Base-by-base conservation (phyloP, 345 rosid genomes). In the Iberis pinnata region DNA sequence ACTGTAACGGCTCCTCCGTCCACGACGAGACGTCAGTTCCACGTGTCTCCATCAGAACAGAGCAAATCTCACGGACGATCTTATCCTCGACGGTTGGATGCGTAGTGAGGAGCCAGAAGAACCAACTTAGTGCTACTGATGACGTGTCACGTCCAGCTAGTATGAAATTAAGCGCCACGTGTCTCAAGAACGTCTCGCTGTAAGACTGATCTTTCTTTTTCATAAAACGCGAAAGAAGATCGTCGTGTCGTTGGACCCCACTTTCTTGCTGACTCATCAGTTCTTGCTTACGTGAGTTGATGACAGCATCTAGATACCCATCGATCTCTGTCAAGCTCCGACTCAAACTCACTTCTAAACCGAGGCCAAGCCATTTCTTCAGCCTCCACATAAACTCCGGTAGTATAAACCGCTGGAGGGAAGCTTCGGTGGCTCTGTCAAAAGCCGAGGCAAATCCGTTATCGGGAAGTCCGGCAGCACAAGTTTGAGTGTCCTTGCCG, bases 91-190 rank as follows among this genome's bases (percentile, higher is more conserved):
- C 78, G 0, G 60, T 31, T 7, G 95, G 89, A 42, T 87, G 81
- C 45, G 84, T 77, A 9, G 54, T 75, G 53, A 90, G 36, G 22
- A 84, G 61, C 87, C 89, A 82, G 67, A 90, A 90, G 79, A 90
- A 90, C 98, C 98, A 90, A 79, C 81, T 61, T 35, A 90, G 58
- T 9, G 98, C 96, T 0, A 84, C 98, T 1, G 96, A 79, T 53
- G 96, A 87, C 59, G 98, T 90, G 86, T 90, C 96, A 17, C 98
- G 88, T 33, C 98, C 98, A 45, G 98, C 98, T 53, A 90, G 78
- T 63, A 90, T 90, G 71, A 90, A 90, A 43, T 82, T 90, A 22
- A 84, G 90, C 2, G 95, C 96, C 64, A 90, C 95, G 66, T 87
- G 92, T 65, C 81, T 77, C 1, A 90, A 79, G 44, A 80, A 87